Evolutionary conservation across 2,329 filamentous ascomycete genomes (phyloP).

Genomic region (Fusarium algeriense): DNA sequence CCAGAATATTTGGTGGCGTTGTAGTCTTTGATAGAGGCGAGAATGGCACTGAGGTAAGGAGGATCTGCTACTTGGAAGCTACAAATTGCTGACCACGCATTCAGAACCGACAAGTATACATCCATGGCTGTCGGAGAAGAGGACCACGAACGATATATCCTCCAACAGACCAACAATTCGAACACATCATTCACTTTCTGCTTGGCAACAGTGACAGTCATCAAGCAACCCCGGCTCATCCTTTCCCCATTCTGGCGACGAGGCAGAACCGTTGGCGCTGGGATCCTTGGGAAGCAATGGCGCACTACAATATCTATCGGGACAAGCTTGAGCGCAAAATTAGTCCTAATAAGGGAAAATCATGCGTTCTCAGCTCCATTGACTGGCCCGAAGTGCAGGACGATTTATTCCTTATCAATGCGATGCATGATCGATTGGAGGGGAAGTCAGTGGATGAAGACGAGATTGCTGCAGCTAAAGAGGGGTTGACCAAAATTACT

Average conservation of each 20-base stretch:
- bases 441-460: conserved; percentile 4
- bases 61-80: rapidly evolving
- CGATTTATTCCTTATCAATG: background rate
- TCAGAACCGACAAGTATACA: background rate
- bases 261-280: conserved; percentile 19
- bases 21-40: conserved; percentile 21
- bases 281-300: conserved; percentile 16
- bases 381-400: conserved; percentile 11
- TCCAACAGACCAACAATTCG: background rate
- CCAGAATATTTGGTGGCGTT: conserved; percentile 15
- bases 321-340: conserved; percentile 5
- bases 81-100: rapidly evolving
- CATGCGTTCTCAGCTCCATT: background rate
- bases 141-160: conserved; percentile 17
- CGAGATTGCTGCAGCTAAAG: background rate
- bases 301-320: conserved; percentile 12
- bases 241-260: background rate
- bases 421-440: background rate
- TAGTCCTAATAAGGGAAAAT: background rate
- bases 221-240: background rate
- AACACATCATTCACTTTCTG: background rate
- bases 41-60: background rate
- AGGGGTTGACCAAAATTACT: background rate
- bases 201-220: background rate
- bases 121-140: conserved; percentile 4